Percentiles rank a stretch among this genome's conserved stretches.
These are phyloP conservation scores for Psilocybe subaeruginosa DNA, from an alignment of 768 basidiomycete genomes.

Conservation along the genomic window DNA sequence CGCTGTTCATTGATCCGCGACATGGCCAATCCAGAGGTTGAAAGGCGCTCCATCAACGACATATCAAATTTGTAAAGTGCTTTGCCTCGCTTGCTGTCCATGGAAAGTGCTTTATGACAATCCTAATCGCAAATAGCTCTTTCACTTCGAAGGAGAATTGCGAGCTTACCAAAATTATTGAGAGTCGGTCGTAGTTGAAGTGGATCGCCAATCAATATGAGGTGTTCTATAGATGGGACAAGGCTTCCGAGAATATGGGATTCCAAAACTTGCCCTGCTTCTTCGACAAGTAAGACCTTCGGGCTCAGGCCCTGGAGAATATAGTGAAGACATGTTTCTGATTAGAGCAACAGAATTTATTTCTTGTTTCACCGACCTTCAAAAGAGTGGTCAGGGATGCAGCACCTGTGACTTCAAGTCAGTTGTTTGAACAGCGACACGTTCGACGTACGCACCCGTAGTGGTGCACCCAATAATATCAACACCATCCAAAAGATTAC, in stretches of 20 bases:
- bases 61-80: slow-evolving; percentile 65
- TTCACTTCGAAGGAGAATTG: not conserved
- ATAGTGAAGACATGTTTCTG: not conserved
- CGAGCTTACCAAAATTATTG: slow-evolving; percentile 57
- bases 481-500: slow-evolving; percentile 51
- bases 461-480: slow-evolving; percentile 81
- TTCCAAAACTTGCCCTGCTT: slow-evolving; percentile 83
- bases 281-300: slow-evolving; percentile 71
- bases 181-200: slow-evolving; percentile 72
- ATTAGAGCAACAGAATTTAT: not conserved
- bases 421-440: not conserved
- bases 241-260: slow-evolving; percentile 71
- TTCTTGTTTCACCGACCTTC: not conserved
- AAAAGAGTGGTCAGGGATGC: slow-evolving; percentile 6
- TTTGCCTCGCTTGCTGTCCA: slow-evolving; percentile 63
- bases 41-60: slow-evolving; percentile 78
- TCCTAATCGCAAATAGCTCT: slow-evolving; percentile 26
- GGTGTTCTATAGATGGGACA: slow-evolving; percentile 67
- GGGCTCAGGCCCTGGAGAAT: slow-evolving; percentile 56
- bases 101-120: slow-evolving; percentile 48
- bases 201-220: slow-evolving; percentile 84
- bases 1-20: slow-evolving; percentile 73
- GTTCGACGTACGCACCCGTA: slow-evolving; percentile 46
- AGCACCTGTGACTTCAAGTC: not conserved
- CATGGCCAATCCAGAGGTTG: slow-evolving; percentile 60